Percentiles rank a stretch among this genome's conserved stretches.
Evolutionary conservation across 2,329 filamentous ascomycete genomes (phyloP).

Genomic region (Monilinia aucupariae): DNA sequence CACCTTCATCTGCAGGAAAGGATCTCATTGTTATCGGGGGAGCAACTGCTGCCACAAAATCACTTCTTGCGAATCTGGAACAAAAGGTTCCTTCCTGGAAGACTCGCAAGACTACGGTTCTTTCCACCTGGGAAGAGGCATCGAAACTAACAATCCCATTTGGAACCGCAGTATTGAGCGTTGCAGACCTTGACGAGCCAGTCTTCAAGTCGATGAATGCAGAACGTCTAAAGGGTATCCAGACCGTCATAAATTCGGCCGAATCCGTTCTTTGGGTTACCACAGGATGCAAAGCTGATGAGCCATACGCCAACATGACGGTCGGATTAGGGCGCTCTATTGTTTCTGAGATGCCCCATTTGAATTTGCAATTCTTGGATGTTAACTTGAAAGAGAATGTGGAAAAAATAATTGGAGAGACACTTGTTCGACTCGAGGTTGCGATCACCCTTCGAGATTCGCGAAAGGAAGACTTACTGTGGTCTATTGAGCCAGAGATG

Average conservation of each 20-base stretch:
- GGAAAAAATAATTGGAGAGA: constrained; percentile 18
- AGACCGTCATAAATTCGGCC: neutral
- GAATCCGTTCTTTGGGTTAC: constrained; percentile 25
- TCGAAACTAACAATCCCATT: constrained; percentile 7
- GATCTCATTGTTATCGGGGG: constrained; percentile 9
- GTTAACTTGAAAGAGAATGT: constrained; percentile 13
- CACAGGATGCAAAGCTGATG: constrained; percentile 12
- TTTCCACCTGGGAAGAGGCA: constrained; percentile 3
- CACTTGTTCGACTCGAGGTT: constrained; percentile 16
- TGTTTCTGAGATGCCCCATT: constrained; percentile 22
- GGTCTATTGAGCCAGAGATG: constrained; percentile 24
- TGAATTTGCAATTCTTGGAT: constrained; percentile 24
- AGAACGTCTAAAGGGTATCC: constrained; percentile 5
- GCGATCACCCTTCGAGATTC: neutral
- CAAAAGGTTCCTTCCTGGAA: neutral
- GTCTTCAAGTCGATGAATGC: constrained; percentile 5
- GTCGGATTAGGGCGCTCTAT: constrained; percentile 23
- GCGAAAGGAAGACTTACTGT: constrained; percentile 13
- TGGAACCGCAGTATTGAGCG: constrained; percentile 20
- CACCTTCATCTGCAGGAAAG: neutral
- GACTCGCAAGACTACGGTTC: neutral
- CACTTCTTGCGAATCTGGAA: neutral
- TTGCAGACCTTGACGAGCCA: constrained; percentile 35
- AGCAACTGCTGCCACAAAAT: neutral
- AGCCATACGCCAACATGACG: constrained; percentile 21